Evolutionary conservation across 2,329 filamentous ascomycete species (phyloP).

Genomic region (Cladophialophora carrionii): DNA sequence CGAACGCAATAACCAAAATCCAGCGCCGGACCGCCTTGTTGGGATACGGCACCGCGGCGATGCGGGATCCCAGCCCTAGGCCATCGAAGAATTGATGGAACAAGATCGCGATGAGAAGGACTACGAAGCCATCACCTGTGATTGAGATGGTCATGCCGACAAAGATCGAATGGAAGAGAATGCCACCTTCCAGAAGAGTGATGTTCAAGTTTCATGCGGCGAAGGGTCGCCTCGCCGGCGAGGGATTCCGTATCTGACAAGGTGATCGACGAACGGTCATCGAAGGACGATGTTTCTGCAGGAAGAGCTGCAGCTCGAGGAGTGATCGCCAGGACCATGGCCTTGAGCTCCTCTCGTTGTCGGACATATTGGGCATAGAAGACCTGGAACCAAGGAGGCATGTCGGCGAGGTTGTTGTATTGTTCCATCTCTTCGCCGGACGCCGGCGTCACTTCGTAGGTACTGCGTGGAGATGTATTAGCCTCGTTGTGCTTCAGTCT

Average conservation of each 20-base stretch:
- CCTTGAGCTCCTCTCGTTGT: constrained; percentile 62
- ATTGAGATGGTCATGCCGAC: constrained; percentile 85
- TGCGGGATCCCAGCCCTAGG: constrained; percentile 79
- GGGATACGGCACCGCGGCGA: constrained; percentile 66
- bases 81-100: constrained; percentile 91
- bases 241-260: not conserved
- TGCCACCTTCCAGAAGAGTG: constrained; percentile 74
- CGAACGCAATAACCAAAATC: constrained; percentile 65
- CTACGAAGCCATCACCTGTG: constrained; percentile 70
- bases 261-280: not conserved
- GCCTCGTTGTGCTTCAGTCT: not conserved
- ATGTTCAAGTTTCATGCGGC: constrained; percentile 50
- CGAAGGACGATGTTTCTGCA: not conserved
- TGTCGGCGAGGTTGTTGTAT: constrained; percentile 65
- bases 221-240: constrained; percentile 7
- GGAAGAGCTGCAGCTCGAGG: not conserved
- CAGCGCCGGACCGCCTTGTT: constrained; percentile 62
- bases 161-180: constrained; percentile 81
- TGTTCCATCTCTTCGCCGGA: constrained; percentile 22
- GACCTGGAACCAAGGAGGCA: constrained; percentile 66
- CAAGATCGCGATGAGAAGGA: constrained; percentile 76
- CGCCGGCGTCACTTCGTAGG: constrained; percentile 23
- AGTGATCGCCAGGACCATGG: constrained; percentile 50
- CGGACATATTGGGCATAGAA: constrained; percentile 64
- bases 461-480: constrained; percentile 26